Base-by-base conservation (phyloP, 2,329 filamentous ascomycete genomes). In the Trichoderma aggressivum region DNA sequence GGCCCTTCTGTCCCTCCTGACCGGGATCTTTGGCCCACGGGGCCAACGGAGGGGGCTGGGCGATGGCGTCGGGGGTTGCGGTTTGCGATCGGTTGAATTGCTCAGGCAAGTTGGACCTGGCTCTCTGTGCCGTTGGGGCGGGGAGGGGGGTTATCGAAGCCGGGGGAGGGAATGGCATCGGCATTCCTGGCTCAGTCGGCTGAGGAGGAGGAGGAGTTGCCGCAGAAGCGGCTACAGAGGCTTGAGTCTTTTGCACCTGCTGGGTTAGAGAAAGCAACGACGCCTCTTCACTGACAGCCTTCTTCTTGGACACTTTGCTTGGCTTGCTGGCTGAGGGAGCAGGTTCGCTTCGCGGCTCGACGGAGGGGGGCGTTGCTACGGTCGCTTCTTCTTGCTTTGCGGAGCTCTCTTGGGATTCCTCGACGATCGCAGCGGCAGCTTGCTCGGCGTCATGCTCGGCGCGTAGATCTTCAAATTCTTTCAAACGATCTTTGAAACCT, bases 11-110 rank as follows among this genome's bases (percentile, higher is more conserved):
- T 28, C 87, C 83, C 72, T 89, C 86, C 6, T 86, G 83, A 62
- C 92, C 91, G 3, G 88, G 87, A 74, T 98, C 94, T 80, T 96
- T 96, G 6, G 96, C 96, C 96, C 96, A 99, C 0, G 96, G 96
- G 0, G 96, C 96, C 75, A 98, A 84, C 0, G 95, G 93, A 5
- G 94, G 89, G 2, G 88, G 86, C 74, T 86, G 84, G 5, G 82
- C 78, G 7, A 82, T 78, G 1, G 81, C 78, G 56, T 90, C 89
- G 2, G 93, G 94, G 0, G 94, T 97, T 74, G 92, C 92, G 2
- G 91, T 93, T 73, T 90, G 91, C 28, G 94, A 97, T 72, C 91
- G 84, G 66, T 84, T 86, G 72, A 88, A 89, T 75, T 88, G 86
- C 75, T 97, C 94, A 1, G 94, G 94, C 3, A 98, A 87, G 74